Percentiles rank a stretch among this genome's conserved stretches.
These are phyloP conservation scores for Acanthamoeba quina DNA, from an alignment of 208 protist genomes.

Conservation along the genomic window DNA sequence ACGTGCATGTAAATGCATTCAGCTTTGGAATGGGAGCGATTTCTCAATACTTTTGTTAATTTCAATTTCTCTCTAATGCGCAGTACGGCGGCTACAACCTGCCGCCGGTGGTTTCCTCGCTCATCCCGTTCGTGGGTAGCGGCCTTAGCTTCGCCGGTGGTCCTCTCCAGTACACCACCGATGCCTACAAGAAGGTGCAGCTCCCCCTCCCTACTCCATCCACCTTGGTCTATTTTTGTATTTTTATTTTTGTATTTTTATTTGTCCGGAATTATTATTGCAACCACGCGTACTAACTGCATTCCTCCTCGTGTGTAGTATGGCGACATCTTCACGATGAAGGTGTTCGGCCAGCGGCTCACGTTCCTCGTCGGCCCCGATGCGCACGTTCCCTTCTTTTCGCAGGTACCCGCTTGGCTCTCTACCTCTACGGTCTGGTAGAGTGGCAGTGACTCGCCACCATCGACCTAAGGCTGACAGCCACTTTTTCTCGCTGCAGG, in stretches of 20 bases:
- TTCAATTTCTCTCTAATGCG: background rate
- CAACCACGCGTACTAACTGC: too few relatives aligned
- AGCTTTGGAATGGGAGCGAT: background rate
- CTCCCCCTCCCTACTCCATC: background rate
- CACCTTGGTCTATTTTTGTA: background rate
- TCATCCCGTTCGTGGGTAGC: constrained; percentile 56
- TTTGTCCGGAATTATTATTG: background rate
- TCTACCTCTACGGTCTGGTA: background rate
- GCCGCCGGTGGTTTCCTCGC: constrained; percentile 36
- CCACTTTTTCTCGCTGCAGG: background rate
- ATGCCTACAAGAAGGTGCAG: constrained; percentile 38
- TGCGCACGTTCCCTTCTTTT: constrained; percentile 71
- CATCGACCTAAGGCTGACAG: background rate
- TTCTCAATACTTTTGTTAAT: background rate
- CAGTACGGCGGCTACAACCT: constrained; percentile 42
- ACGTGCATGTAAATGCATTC: too few relatives aligned
- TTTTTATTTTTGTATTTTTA: background rate
- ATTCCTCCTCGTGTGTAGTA: constrained; percentile 47
- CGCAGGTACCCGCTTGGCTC: background rate
- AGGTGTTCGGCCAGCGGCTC: constrained; percentile 69
- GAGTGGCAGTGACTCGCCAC: too few relatives aligned
- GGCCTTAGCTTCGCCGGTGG: constrained; percentile 49
- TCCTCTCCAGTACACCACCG: constrained; percentile 67
- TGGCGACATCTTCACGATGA: constrained; percentile 78
- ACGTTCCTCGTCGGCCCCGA: constrained; percentile 74